A percentile compares a stretch with the other conserved stretches of the same genome.
These are phyloP conservation scores for Dorcoceras hygrometricum DNA, from an alignment of 257 asterid species.

Conservation along the genomic window DNA sequence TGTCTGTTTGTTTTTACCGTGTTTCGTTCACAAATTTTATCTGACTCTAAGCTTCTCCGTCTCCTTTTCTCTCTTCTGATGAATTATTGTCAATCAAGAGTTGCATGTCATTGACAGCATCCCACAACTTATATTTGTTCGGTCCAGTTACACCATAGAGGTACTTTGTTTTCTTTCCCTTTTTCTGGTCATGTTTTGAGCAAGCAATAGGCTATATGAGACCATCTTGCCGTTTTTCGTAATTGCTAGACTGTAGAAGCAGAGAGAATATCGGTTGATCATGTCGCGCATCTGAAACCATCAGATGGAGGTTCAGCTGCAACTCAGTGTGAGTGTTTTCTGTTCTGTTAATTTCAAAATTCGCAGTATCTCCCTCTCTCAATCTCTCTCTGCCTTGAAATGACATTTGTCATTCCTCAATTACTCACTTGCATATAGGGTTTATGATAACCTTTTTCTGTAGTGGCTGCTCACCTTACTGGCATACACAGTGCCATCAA, in stretches of 20 bases:
- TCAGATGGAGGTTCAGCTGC: slow-evolving; percentile 99
- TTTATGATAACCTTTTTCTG: slow-evolving; percentile 18
- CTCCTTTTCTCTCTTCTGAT: slow-evolving; percentile 21
- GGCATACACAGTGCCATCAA: slow-evolving; percentile 96
- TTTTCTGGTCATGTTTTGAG: slow-evolving; percentile 8
- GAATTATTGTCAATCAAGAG: slow-evolving; percentile 50
- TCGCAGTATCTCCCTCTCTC: slow-evolving; percentile 5
- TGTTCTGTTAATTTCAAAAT: slow-evolving; percentile 9
- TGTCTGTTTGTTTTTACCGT: slow-evolving; percentile 7
- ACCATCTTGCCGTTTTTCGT: slow-evolving; percentile 10
- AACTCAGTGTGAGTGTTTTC: slow-evolving; percentile 68
- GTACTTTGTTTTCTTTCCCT: slow-evolving; percentile 32
- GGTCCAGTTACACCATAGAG: slow-evolving; percentile 88
- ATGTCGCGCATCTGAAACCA: slow-evolving; percentile 95
- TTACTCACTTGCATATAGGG: background rate
- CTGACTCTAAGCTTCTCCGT: slow-evolving; percentile 7
- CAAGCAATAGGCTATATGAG: slow-evolving; percentile 19
- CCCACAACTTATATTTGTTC: slow-evolving; percentile 94
- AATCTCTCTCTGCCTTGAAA: background rate
- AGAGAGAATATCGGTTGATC: slow-evolving; percentile 95
- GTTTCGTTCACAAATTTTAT: slow-evolving; percentile 8
- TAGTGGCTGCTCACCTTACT: slow-evolving; percentile 98
- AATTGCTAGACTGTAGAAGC: slow-evolving; percentile 92
- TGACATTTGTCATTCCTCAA: background rate
- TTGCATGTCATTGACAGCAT: slow-evolving; percentile 87